Conservation (phyloP, 2,329 filamentous ascomycete genomes). For the Clarireedia paspali region DNA sequence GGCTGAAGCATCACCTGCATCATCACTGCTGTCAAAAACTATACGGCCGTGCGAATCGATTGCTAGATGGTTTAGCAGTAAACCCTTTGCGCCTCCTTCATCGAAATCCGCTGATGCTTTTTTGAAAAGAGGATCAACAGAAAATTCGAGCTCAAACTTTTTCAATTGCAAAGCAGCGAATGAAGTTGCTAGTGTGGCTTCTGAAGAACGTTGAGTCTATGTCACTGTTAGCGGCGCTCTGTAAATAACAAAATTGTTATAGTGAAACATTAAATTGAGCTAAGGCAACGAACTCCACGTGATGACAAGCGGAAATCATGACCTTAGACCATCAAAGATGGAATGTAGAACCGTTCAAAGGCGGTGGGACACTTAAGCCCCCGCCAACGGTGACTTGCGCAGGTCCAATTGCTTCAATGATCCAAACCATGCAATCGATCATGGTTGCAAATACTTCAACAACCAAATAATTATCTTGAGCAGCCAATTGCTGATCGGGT, state of each 20-base stretch:
- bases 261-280: background rate
- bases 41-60: conserved; percentile 90
- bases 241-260: background rate
- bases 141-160: conserved; percentile 95
- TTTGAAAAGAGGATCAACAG: conserved; percentile 97
- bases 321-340: no score
- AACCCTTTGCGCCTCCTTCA: conserved; percentile 91
- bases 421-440: no score
- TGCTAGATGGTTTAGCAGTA: conserved; percentile 91
- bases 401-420: no score
- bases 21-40: conserved; percentile 97
- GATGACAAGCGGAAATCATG: no score
- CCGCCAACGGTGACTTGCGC: no score
- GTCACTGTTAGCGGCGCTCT: conserved; percentile 6
- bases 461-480: no score
- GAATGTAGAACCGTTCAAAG: no score
- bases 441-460: no score
- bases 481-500: no score
- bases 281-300: no score
- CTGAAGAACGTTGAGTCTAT: conserved; percentile 67
- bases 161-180: conserved; percentile 88
- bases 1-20: conserved; percentile 50
- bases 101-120: conserved; percentile 98
- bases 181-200: conserved; percentile 84
- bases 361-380: no score